Percentiles rank a stretch among this genome's conserved stretches.
Evolutionary conservation across 176 grass and related monocot genomes (phyloP).

Genomic region (Eleusine coracana): DNA sequence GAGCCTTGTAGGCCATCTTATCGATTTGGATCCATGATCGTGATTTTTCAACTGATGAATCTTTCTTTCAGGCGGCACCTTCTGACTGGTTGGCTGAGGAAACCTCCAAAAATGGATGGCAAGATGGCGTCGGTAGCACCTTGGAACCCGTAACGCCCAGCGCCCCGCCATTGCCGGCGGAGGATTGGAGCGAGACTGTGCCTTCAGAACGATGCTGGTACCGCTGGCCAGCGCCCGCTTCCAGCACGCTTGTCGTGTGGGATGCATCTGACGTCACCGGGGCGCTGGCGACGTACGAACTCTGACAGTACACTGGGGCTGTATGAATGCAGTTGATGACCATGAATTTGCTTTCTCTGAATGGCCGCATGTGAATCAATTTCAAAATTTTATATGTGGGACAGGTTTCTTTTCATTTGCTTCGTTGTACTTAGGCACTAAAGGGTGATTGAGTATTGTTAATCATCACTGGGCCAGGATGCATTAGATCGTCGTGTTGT

Average conservation of each 20-base stretch:
- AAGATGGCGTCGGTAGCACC: not conserved
- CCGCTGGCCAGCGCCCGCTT: conserved; percentile 9
- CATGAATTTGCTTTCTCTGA: too few relatives aligned
- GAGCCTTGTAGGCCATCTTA: too few relatives aligned
- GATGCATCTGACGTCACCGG: not conserved
- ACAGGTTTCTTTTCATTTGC: too few relatives aligned
- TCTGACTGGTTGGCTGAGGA: not conserved
- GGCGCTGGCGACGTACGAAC: conserved; percentile 29
- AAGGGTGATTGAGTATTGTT: too few relatives aligned
- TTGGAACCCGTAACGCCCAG: not conserved
- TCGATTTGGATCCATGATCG: not conserved
- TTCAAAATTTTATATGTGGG: too few relatives aligned
- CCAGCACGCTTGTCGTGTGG: conserved; percentile 13
- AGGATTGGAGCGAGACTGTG: not conserved
- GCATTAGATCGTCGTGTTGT: too few relatives aligned
- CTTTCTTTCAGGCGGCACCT: conserved; percentile 7
- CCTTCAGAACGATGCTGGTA: conserved; percentile 31
- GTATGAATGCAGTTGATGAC: too few relatives aligned
- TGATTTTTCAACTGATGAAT: not conserved
- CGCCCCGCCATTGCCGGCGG: conserved; percentile 19
- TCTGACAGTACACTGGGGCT: not conserved
- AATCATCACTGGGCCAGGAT: too few relatives aligned
- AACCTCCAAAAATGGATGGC: not conserved
- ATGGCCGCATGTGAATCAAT: too few relatives aligned
- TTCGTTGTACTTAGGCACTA: too few relatives aligned